Evolutionary conservation across 371 early-diverging fungal species (phyloP), one percentile per base, ranked within the genome.

Genomic region (Circinella minor): DNA sequence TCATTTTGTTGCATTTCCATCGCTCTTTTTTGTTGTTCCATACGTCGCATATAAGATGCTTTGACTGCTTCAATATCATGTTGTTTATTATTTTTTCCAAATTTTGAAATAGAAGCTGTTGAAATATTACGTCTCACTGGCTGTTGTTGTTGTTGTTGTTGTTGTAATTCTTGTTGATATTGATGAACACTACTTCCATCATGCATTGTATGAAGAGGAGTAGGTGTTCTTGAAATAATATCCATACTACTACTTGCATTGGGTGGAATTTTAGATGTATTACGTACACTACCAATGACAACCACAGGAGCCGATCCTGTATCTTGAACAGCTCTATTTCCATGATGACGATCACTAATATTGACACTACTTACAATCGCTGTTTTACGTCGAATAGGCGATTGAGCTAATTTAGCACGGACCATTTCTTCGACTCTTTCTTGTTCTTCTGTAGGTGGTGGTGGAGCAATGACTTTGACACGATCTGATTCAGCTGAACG

Each of bases 401-500:
- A 71, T 43, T 80, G 77, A 0, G 75, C 69, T 10, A 84, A 46
- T 34, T 82, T 76, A 9, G 77, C 78, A 8, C 80, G 75, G 4
- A 78, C 78, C 77, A 81, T 76, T 55, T 76, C 76, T 36, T 72
- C 71, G 1, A 84, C 71, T 7, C 73, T 69, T 49, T 79, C 80
- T 63, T 82, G 78, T 27, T 79, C 78, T 18, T 70, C 68, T 3
- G 80, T 77, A 1, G 78, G 80, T 9, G 85, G 82, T 15, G 85
- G 82, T 14, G 85, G 82, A 4, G 73, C 73, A 47, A 84, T 79
- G 13, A 84, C 81, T 57, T 79, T 69, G 27, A 84, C 82, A 13
- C 74, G 73, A 6, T 72, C 72, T 1, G 80, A 74, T 4, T 64
- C 68, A 17, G 74, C 67, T 36, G 70, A 70, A 14, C 74, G 73